Evolutionary conservation across 108 stramenopile genomes (phyloP).

Genomic region (Nitzschia sp.): DNA sequence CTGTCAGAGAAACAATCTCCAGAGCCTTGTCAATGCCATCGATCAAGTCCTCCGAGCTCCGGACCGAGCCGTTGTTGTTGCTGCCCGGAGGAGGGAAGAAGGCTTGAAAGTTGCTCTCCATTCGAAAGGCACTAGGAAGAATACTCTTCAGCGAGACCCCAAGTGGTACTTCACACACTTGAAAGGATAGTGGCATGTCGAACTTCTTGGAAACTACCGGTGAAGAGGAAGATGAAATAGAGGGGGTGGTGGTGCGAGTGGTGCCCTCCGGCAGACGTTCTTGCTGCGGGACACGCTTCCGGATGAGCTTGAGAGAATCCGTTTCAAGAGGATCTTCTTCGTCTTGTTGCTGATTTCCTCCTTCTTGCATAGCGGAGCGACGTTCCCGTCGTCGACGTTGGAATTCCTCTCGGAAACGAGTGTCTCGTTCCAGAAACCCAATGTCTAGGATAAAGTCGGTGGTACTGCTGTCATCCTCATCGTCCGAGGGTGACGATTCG

Average conservation of each 20-base stretch:
- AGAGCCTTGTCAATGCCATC: slow-evolving; percentile 14
- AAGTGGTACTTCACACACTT: slow-evolving; percentile 8
- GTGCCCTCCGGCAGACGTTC: background rate
- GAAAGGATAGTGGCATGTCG: background rate
- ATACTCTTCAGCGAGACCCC: slow-evolving; percentile 9
- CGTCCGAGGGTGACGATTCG: background rate
- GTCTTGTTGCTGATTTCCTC: too few species aligned
- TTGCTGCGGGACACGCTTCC: background rate
- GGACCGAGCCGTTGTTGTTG: too few species aligned
- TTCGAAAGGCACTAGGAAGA: background rate
- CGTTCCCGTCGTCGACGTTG: background rate
- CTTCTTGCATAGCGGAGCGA: background rate
- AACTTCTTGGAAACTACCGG: background rate
- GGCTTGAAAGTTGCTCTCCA: background rate
- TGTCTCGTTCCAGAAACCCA: background rate
- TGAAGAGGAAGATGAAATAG: background rate
- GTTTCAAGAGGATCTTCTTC: slow-evolving; percentile 4
- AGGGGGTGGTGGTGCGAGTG: background rate
- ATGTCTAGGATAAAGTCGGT: background rate
- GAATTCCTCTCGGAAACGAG: background rate
- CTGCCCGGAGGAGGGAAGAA: background rate
- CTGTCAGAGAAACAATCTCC: background rate
- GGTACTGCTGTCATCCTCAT: background rate
- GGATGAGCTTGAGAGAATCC: slow-evolving; percentile 7
- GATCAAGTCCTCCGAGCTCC: background rate